A percentile compares a stretch with the other conserved stretches of the same genome.
Conservation (phyloP, 768 basidiomycete genomes). For the Holtermanniella nyarrowii region DNA sequence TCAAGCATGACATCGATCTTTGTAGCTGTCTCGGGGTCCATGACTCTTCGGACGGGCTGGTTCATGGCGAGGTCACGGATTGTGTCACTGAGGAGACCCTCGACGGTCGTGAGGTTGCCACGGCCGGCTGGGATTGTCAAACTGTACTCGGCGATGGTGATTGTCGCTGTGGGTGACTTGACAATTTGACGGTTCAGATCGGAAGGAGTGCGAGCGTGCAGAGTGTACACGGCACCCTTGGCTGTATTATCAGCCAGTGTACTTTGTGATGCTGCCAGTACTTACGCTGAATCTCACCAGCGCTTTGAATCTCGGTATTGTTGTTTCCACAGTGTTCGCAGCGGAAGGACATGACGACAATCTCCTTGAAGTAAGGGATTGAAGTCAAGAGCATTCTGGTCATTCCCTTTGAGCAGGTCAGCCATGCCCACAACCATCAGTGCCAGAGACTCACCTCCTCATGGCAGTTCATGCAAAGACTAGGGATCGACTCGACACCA, state of each 20-base stretch:
- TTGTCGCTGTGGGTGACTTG: slow-evolving; percentile 69
- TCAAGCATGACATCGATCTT: slow-evolving; percentile 70
- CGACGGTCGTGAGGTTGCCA: slow-evolving; percentile 92
- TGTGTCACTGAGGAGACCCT: slow-evolving; percentile 78
- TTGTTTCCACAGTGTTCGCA: slow-evolving; percentile 81
- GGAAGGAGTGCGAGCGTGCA: slow-evolving; percentile 57
- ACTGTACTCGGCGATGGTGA: slow-evolving; percentile 75
- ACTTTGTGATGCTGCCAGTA: slow-evolving; percentile 3
- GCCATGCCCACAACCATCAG: not conserved
- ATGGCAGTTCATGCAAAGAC: slow-evolving; percentile 85
- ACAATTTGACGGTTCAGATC: slow-evolving; percentile 92
- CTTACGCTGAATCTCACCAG: slow-evolving; percentile 72
- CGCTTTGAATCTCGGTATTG: slow-evolving; percentile 93
- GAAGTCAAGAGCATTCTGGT: slow-evolving; percentile 82
- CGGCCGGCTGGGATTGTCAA: slow-evolving; percentile 77
- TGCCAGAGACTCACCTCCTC: slow-evolving; percentile 59
- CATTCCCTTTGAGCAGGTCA: slow-evolving; percentile 54
- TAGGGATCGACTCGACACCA: slow-evolving; percentile 73
- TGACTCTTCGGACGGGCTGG: slow-evolving; percentile 66
- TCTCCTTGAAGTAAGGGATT: slow-evolving; percentile 90
- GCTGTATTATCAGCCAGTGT: slow-evolving; percentile 44
- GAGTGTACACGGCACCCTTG: slow-evolving; percentile 73
- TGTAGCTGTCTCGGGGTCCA: slow-evolving; percentile 58
- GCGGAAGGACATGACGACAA: slow-evolving; percentile 91
- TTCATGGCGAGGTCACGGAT: slow-evolving; percentile 66